Conservation (phyloP, 352 stramenopile species). For the Blastocystis sp. region DNA sequence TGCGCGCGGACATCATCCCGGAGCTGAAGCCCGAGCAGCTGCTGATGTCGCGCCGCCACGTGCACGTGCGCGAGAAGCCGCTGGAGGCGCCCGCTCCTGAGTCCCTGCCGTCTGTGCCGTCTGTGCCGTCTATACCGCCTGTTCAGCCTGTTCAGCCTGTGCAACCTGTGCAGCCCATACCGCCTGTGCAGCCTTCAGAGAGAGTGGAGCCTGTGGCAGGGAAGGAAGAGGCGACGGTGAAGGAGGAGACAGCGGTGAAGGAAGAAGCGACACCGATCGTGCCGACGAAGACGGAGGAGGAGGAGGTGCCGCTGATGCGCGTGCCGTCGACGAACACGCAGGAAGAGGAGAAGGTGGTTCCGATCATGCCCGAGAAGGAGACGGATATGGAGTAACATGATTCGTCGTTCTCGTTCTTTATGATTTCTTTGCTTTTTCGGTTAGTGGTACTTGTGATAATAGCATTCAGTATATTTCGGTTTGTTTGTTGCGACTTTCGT, state of each 20-base stretch:
- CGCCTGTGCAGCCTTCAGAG: neutral
- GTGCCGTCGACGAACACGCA: slow-evolving; percentile 2
- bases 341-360: slow-evolving; percentile 16
- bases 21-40: slow-evolving; percentile 35
- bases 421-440: slow-evolving; percentile 1
- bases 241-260: neutral
- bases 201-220: neutral
- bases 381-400: neutral
- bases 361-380: neutral
- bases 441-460: slow-evolving; percentile 26
- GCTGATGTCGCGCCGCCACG: neutral
- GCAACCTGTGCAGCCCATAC: too few species aligned
- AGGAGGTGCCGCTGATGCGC: slow-evolving; percentile 41
- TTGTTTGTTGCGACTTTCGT: neutral
- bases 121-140: too few species aligned
- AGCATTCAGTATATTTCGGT: neutral
- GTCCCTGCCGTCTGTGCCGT: neutral
- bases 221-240: neutral
- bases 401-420: neutral
- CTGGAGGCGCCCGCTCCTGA: neutral
- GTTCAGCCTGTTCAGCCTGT: too few species aligned
- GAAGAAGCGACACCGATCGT: slow-evolving; percentile 18
- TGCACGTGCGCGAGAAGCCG: neutral
- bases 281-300: slow-evolving; percentile 16
- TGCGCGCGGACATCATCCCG: neutral